Evolutionary conservation across 257 asterid genomes (phyloP).

Genomic region (Nicotiana tabacum): DNA sequence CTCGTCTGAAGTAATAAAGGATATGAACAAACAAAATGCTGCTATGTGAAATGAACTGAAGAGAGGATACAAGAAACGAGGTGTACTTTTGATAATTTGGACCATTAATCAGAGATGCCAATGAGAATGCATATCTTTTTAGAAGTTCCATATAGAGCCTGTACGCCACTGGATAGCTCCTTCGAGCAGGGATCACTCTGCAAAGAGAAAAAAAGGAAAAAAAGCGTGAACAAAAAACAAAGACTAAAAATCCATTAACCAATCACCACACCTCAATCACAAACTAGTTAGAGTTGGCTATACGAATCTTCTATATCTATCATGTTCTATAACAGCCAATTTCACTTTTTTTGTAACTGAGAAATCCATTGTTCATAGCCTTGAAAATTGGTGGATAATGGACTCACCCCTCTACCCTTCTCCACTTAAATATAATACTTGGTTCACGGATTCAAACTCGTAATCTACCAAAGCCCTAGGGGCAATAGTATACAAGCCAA

Average conservation of each 20-base stretch:
- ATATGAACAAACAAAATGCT: neutral
- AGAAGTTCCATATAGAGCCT: slow-evolving; percentile 88
- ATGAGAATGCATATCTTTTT: slow-evolving; percentile 68
- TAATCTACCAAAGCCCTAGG: neutral
- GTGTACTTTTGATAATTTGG: slow-evolving; percentile 71
- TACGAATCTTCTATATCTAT: neutral
- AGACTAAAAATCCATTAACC: neutral
- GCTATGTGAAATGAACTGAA: neutral
- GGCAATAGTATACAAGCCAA: neutral
- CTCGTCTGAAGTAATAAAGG: slow-evolving; percentile 1
- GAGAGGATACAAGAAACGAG: neutral
- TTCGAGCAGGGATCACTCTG: slow-evolving; percentile 73
- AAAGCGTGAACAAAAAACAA: neutral
- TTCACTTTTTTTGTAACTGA: neutral
- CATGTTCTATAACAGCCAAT: neutral
- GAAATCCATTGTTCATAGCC: neutral
- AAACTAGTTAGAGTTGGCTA: neutral
- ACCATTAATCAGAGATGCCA: slow-evolving; percentile 64
- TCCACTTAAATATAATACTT: neutral
- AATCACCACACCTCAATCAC: neutral
- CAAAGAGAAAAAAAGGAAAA: neutral
- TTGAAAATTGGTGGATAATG: neutral
- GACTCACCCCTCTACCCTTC: neutral
- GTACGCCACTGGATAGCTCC: slow-evolving; percentile 70
- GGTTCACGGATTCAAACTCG: neutral